Base-by-base conservation (phyloP, 1,139 yeast genomes). In the Hyphopichia pseudoburtonii region DNA sequence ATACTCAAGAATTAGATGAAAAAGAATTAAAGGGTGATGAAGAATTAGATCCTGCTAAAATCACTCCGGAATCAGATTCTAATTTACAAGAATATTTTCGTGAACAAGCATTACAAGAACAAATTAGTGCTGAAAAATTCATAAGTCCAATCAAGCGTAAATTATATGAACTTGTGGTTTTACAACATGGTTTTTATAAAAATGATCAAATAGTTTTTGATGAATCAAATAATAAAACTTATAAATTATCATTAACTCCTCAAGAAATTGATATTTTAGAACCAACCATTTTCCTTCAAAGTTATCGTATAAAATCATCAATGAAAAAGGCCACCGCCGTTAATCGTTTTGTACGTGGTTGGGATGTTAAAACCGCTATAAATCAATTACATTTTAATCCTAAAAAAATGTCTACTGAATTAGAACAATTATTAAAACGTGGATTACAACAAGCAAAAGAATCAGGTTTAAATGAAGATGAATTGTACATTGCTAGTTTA, bases 321-420 rank as follows among this genome's bases (percentile, higher is more conserved):
- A 78, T 85, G 69, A 92, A 92, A 64, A 92, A 92, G 66, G 90
- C 95, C 34, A 88, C 90, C 10, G 72, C 81, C 31, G 86, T 89
- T 37, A 73, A 88, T 47, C 73, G 97, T 49, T 78, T 89, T 59
- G 76, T 90, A 41, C 66, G 85, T 37, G 84, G 85, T 31, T 66
- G 84, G 64, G 76, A 78, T 38, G 80, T 87, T 25, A 78, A 81
- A 51, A 78, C 78, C 34, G 97, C 97, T 39, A 85, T 92, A 47
- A 87, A 92, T 35, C 97, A 90, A 65, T 83, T 92, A 52, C 97
- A 90, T 62, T 92, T 92, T 68, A 80, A 83, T 56, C 76, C 82
- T 35, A 88, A 88, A 65, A 80, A 83, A 53, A 78, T 88, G 64
- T 78, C 95, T 29, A 76, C 84, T 36, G 96, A 88, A 49, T 74